Conservation (phyloP, 2,329 filamentous ascomycete genomes). For the Dothistroma septosporum region DNA sequence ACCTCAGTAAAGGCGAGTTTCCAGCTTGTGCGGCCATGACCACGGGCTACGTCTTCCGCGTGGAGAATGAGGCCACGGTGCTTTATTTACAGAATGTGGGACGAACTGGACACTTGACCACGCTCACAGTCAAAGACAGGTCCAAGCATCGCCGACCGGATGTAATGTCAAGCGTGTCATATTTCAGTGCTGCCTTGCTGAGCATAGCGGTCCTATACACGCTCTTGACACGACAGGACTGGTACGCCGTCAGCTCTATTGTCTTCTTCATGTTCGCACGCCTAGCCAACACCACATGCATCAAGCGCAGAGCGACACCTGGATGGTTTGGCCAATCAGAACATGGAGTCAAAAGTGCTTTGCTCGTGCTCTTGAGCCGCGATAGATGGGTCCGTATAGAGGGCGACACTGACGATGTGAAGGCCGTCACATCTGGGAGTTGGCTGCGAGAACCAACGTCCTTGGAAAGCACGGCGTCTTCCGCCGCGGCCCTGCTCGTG, state of each 20-base stretch:
- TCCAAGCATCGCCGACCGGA: not conserved
- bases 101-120: conserved; percentile 30
- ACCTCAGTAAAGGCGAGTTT: conserved; percentile 42
- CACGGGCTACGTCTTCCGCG: conserved; percentile 42
- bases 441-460: conserved; percentile 54
- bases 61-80: conserved; percentile 53
- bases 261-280: conserved; percentile 52
- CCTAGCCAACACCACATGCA: conserved; percentile 50
- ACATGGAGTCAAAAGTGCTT: conserved; percentile 42
- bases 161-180: not conserved
- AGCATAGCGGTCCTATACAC: conserved; percentile 13
- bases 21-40: conserved; percentile 42
- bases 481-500: conserved; percentile 54
- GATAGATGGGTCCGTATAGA: conserved; percentile 52
- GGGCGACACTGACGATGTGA: conserved; percentile 54
- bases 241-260: conserved; percentile 49
- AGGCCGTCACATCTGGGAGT: conserved; percentile 54
- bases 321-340: conserved; percentile 34
- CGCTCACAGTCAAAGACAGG: conserved; percentile 16
- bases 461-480: conserved; percentile 51
- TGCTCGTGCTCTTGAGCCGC: conserved; percentile 52
- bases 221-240: conserved; percentile 16
- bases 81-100: conserved; percentile 43
- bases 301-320: conserved; percentile 47
- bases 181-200: conserved; percentile 11